Base-by-base conservation (phyloP, 2,329 filamentous ascomycete genomes). In the Colletotrichum orchidophilum region DNA sequence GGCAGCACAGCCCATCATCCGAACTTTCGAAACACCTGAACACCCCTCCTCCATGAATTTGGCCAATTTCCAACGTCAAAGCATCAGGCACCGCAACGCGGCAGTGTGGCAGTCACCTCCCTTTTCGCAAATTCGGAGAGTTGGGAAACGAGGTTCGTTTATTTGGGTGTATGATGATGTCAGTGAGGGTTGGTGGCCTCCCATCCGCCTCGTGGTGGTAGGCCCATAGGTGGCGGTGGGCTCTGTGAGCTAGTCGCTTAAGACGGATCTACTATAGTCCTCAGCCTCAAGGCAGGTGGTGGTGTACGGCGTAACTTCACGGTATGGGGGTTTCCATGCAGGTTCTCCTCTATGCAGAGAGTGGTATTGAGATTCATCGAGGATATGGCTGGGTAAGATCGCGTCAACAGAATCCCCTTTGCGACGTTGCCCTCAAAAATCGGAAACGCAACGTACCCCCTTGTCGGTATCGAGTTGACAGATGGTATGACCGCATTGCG, bases 1-100 rank as follows among this genome's bases (percentile, higher is more conserved):
- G 55, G 70, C 66, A 70, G 60, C 70, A 72, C 61, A 70, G 70
- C 70, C 68, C 65, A 39, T 71, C 69, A 64, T 69, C 65, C 60
- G 70, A 70, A 72, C 54, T 55, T 70, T 70, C 55, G 70, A 70
- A 72, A 72, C 66, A 55, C 21, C 54, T n/a, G n/a, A 59, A 21
- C 46, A 53, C 66, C 59, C 54, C 49, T 59, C 63, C 33, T 31
- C 70, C 70, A 70, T 70, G 53, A 65, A 54, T 12, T 52, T 55
- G 46, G 24, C 31, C 42, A 68, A 63, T 68, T 59, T 62, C 55
- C 53, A 46, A 59, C 39, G 57, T 63, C 68, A 67, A 46, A 68
- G 68, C 52, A 67, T 8, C 61, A 64, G 35, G 42, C 42, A 39
- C 11, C 15, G 13, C 12, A 39, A 39, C 15, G 35, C 11, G 35